Conservation (phyloP, 2,329 filamentous ascomycete species). For the Aspergillus novoparasiticus region DNA sequence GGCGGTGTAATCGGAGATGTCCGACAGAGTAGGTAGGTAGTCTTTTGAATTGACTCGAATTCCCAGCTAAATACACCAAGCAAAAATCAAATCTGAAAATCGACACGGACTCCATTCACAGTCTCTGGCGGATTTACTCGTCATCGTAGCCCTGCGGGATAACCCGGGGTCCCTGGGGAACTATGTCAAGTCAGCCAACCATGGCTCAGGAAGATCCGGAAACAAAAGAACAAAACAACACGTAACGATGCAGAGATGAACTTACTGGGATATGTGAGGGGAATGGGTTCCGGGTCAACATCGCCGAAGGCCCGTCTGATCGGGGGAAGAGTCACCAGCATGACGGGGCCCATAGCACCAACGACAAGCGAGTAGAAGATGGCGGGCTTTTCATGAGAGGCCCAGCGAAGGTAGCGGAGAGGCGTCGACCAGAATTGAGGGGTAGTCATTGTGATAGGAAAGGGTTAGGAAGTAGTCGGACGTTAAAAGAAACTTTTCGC, state of each 20-base stretch:
- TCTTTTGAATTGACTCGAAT: conserved; percentile 11
- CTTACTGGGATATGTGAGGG: conserved; percentile 91
- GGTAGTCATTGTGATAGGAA: conserved; percentile 46
- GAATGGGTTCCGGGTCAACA: conserved; percentile 69
- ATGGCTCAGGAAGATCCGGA: background rate
- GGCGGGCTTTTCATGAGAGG: conserved; percentile 82
- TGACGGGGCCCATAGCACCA: conserved; percentile 71
- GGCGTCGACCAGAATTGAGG: conserved; percentile 84
- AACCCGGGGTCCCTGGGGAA: conserved; percentile 49
- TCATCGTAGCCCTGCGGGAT: conserved; percentile 53
- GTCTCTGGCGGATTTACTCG: conserved; percentile 28
- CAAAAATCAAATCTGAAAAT: conserved; percentile 18
- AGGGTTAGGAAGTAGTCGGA: conserved; percentile 20
- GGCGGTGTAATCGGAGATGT: background rate
- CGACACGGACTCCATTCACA: conserved; percentile 17
- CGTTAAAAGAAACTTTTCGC: conserved; percentile 27
- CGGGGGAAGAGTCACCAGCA: conserved; percentile 72
- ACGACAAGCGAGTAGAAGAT: conserved; percentile 85
- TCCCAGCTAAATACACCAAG: conserved; percentile 24
- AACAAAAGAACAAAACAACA: background rate
- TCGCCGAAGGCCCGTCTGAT: conserved; percentile 75
- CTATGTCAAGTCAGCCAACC: conserved; percentile 27
- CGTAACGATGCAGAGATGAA: conserved; percentile 26
- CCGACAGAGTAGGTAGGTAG: background rate
- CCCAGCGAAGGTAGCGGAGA: conserved; percentile 84